Conservation (phyloP, 495 filamentous ascomycete genomes). For the Neurospora sp. region DNA sequence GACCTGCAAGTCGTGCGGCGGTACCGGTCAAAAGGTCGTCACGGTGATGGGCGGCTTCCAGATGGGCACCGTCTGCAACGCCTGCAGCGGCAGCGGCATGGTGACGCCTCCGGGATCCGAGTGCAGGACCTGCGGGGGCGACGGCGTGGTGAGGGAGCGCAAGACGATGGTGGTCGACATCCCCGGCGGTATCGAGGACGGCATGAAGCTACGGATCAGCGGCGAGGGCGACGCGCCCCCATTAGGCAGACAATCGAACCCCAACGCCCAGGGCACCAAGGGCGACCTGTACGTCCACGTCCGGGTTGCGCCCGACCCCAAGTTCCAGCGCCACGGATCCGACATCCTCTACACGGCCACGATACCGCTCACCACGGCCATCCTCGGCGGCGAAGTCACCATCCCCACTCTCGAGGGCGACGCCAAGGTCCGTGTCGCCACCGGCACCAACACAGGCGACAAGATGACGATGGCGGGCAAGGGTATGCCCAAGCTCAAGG, state of each 20-base stretch:
- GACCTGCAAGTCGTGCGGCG: constrained; percentile 70
- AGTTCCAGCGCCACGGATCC: constrained; percentile 74
- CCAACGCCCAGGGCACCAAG: constrained; percentile 47
- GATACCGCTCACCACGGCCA: constrained; percentile 84
- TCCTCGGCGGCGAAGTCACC: constrained; percentile 79
- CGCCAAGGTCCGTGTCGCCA: constrained; percentile 76
- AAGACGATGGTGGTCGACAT: constrained; percentile 81
- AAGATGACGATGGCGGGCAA: constrained; percentile 74
- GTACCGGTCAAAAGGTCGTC: constrained; percentile 77
- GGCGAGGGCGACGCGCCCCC: constrained; percentile 81
- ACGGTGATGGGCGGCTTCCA: constrained; percentile 89
- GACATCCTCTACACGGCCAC: constrained; percentile 88
- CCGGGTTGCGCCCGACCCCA: constrained; percentile 68
- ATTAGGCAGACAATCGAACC: constrained; percentile 49
- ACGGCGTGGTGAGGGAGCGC: constrained; percentile 66
- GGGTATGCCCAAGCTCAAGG: constrained; percentile 77
- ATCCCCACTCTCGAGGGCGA: constrained; percentile 86
- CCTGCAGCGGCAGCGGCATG: constrained; percentile 67
- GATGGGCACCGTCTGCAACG: constrained; percentile 77
- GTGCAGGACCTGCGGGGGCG: constrained; percentile 66
- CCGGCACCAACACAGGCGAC: constrained; percentile 88
- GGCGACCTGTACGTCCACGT: constrained; percentile 88
- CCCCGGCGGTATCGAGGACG: constrained; percentile 88
- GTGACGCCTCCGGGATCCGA: constrained; percentile 64
- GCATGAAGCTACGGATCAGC: constrained; percentile 73